Evolutionary conservation across 805 yeast species (phyloP).

Genomic region (Spathaspora passalidarum): DNA sequence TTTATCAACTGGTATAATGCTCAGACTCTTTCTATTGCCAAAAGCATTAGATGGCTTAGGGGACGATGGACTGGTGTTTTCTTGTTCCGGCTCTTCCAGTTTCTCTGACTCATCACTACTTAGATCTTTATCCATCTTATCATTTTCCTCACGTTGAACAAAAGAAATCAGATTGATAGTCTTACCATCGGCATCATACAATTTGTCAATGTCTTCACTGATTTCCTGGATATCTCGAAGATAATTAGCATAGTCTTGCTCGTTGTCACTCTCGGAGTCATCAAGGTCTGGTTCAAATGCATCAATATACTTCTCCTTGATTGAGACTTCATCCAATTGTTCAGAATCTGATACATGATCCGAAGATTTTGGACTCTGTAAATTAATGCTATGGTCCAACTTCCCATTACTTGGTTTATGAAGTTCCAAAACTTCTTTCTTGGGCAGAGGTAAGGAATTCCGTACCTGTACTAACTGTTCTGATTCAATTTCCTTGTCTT

Average conservation of each 20-base stretch:
- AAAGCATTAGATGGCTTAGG: too few species aligned
- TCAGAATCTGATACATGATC: not conserved
- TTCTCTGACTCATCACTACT: not conserved
- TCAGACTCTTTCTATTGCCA: too few species aligned
- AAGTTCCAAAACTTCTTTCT: not conserved
- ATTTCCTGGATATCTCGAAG: conserved; percentile 17
- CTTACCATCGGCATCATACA: conserved; percentile 3
- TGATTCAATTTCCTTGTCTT: not conserved
- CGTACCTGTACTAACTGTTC: not conserved
- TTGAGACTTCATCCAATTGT: not conserved
- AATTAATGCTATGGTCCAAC: too few species aligned
- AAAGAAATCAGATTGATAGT: not conserved
- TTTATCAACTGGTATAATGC: too few species aligned
- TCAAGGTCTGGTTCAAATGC: not conserved
- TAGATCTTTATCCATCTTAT: not conserved
- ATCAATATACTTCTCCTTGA: not conserved
- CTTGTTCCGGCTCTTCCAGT: not conserved
- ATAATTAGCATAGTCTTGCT: conserved; percentile 10
- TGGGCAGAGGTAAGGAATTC: not conserved
- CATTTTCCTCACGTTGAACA: not conserved
- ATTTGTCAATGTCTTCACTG: conserved; percentile 1
- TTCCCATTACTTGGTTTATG: too few species aligned
- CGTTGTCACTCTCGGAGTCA: not conserved
- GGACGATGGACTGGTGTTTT: too few species aligned
- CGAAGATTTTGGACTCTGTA: not conserved